phyloP scores from a whole-genome alignment of 2,329 filamentous ascomycete genomes.

The Coniochaeta hoffmannii region DNA sequence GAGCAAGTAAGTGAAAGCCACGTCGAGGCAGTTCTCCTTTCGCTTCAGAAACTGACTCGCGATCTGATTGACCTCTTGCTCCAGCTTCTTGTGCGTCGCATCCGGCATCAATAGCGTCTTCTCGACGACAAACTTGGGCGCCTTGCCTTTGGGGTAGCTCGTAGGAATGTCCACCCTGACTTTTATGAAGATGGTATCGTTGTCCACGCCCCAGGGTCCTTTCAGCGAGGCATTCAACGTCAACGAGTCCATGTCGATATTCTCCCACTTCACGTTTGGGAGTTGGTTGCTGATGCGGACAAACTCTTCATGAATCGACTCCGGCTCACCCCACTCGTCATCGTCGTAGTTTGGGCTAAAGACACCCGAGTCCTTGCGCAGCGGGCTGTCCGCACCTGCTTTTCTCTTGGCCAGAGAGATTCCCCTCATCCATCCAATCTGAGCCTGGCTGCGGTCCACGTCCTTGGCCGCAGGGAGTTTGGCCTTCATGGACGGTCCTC shows the following conservation, averaged over 20 bases:
- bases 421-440: constrained; percentile 64
- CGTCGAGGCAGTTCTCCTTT: constrained; percentile 55
- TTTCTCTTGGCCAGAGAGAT: constrained; percentile 56
- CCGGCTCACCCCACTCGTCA: constrained; percentile 52
- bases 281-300: constrained; percentile 54
- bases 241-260: constrained; percentile 55
- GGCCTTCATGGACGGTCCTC: constrained; percentile 52
- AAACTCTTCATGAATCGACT: constrained; percentile 58
- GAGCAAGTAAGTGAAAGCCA: constrained; percentile 54
- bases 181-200: constrained; percentile 53
- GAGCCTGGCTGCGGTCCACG: constrained; percentile 41
- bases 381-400: constrained; percentile 32
- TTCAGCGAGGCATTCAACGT: constrained; percentile 53
- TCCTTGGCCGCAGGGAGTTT: constrained; percentile 34
- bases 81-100: constrained; percentile 43
- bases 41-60: constrained; percentile 47
- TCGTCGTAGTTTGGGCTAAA: constrained; percentile 45
- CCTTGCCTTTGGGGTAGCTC: constrained; percentile 49
- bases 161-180: constrained; percentile 53
- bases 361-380: constrained; percentile 44
- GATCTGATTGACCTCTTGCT: constrained; percentile 49
- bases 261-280: constrained; percentile 57
- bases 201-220: constrained; percentile 54
- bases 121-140: constrained; percentile 53
- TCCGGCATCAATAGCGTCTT: constrained; percentile 56